These are phyloP conservation scores for Yamadazyma epiphylla DNA, from an alignment of 1,139 yeast species.

Conservation along the genomic window DNA sequence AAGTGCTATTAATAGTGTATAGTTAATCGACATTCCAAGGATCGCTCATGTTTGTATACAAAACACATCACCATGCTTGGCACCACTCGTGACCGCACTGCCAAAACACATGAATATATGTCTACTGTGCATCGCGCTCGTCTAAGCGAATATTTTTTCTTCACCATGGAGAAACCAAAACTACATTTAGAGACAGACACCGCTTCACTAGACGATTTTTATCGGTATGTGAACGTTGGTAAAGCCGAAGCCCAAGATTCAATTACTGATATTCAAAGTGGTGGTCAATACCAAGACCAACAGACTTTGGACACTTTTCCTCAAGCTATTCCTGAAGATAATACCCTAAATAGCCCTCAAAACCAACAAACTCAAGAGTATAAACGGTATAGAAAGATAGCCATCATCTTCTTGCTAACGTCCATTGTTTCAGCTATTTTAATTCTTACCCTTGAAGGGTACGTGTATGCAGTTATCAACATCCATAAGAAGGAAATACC, in stretches of 20 bases:
- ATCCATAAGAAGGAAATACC: conserved; percentile 20
- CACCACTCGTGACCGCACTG: no score
- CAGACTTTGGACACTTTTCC: background rate
- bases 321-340: background rate
- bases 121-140: no score
- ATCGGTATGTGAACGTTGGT: background rate
- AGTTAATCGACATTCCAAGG: no score
- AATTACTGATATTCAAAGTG: background rate
- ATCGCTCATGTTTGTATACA: no score
- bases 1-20: no score
- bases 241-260: background rate
- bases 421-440: conserved; percentile 29
- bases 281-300: background rate
- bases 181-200: background rate
- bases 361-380: conserved; percentile 6
- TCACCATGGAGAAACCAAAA: no score
- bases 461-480: conserved; percentile 34
- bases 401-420: conserved; percentile 20
- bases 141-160: no score
- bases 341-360: background rate
- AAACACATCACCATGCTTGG: no score
- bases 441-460: conserved; percentile 26
- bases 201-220: background rate
- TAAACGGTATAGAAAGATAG: conserved; percentile 5
- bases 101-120: no score